Conservation (phyloP, 23 red algal genomes). For the Gracilariopsis chorda region DNA sequence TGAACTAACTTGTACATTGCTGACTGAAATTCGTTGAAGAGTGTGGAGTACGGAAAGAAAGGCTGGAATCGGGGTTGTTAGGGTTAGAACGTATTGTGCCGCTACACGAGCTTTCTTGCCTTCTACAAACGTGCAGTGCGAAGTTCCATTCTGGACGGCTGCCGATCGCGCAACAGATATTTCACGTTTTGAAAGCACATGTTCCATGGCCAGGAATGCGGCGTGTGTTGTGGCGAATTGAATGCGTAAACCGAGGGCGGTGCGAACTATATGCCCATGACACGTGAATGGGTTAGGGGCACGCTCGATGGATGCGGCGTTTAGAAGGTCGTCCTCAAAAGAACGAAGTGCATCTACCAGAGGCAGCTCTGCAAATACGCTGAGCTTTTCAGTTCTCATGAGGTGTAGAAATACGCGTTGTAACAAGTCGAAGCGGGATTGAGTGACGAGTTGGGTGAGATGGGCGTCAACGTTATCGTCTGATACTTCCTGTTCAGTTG, state of each 20-base stretch:
- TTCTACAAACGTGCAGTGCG: constrained; percentile 1
- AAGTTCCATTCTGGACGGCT: neutral
- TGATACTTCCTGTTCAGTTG: neutral
- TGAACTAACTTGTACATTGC: neutral
- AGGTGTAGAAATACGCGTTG: constrained; percentile 44
- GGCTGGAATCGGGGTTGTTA: constrained; percentile 22
- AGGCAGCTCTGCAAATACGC: constrained; percentile 7
- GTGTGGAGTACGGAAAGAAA: constrained; percentile 36
- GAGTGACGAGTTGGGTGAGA: constrained; percentile 9
- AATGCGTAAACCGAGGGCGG: constrained; percentile 46
- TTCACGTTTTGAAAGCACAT: constrained; percentile 4
- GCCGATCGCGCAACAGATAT: constrained; percentile 36
- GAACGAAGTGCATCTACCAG: constrained; percentile 33
- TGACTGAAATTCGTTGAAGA: constrained; percentile 16
- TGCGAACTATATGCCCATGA: constrained; percentile 34
- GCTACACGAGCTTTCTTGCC: constrained; percentile 10
- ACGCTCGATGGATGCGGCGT: neutral
- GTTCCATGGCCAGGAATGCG: constrained; percentile 39
- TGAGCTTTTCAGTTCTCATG: constrained; percentile 46
- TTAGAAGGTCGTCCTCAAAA: constrained; percentile 55
- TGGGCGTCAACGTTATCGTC: constrained; percentile 14
- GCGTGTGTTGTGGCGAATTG: constrained; percentile 20
- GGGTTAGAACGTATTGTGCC: constrained; percentile 59
- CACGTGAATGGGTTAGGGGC: neutral
- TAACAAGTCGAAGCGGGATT: constrained; percentile 26